phyloP scores from a whole-genome alignment of 2,329 filamentous ascomycete species.

The Cordyceps fumosorosea region DNA sequence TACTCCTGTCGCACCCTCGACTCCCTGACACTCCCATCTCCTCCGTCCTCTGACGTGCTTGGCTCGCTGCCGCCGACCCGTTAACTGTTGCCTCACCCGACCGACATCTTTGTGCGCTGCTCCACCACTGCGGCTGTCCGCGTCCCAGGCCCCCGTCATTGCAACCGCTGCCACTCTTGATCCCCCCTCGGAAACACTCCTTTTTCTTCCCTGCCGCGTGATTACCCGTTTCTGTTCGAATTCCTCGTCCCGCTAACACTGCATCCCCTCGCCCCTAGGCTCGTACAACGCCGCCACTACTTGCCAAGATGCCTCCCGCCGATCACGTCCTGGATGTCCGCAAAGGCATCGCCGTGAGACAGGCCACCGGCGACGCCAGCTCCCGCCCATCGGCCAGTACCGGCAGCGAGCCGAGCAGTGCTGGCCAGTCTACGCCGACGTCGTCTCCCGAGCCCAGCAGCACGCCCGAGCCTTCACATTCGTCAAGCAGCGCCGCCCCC shows the following conservation, averaged over 20 bases:
- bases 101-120: slow-evolving; percentile 1
- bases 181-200: neutral
- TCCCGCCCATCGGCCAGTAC: neutral
- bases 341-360: slow-evolving; percentile 1
- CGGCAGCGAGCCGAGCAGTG: neutral
- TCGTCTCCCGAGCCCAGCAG: neutral
- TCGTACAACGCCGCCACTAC: neutral
- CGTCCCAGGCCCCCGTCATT: neutral
- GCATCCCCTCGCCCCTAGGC: neutral
- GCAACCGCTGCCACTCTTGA: neutral
- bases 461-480: neutral
- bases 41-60: neutral
- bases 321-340: neutral
- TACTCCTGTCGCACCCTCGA: neutral
- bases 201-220: too few relatives aligned
- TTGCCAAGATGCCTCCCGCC: slow-evolving; percentile 2
- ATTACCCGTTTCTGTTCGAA: neutral
- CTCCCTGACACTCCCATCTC: neutral
- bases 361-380: neutral
- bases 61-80: neutral
- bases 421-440: neutral
- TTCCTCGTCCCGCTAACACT: neutral
- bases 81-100: neutral
- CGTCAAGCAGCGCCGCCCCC: neutral
- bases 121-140: slow-evolving; percentile 3